Evolutionary conservation across 306 rosid genomes (phyloP), one percentile per base, ranked within the genome.

Genomic region (Ammopiptanthus mongolicus): DNA sequence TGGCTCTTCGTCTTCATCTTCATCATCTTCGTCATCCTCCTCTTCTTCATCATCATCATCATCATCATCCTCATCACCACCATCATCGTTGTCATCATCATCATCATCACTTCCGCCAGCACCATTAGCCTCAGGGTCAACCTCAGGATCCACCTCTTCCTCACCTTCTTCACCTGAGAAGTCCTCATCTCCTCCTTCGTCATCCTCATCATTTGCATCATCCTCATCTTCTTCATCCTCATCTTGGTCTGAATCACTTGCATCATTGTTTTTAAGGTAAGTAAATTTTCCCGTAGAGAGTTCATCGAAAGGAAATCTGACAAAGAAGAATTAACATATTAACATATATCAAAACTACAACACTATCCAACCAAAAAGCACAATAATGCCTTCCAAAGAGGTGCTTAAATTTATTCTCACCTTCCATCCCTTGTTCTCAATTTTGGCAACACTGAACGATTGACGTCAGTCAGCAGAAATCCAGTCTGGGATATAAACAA

Each of bases 161-260:
- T 84, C 93, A 14, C 81, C 91, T 60, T 87, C 91, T 46, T 78
- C 91, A 14, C 89, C 88, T 1, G 95, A 84, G 81, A 86, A 84
- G 71, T 91, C 92, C 84, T 89, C 91, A 11, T 84, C 88, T 44
- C 75, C 81, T 28, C 56, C 92, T 15, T 85, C 91, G 1, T 82
- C 91, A 42, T 83, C 90, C 17, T 72, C 65, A 55, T 79, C 86
- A 74, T 81, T 65, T 53, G 73, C 82, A 1, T 71, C 67, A 2
- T 78, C 86, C 1, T 79, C 80, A 6, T 63, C 88, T 0, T 81
- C 84, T 0, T 83, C 88, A 0, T 82, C 81, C 0, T 68, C 76
- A 0, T 91, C 93, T 18, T 84, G 87, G 69, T 91, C 91, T 31
- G 90, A 79, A 9, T 89, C 97, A 37, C 89, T 87, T 17, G 60